phyloP scores from a whole-genome alignment of 192 early-diverging fungal species.

The Coemansia sp. region DNA sequence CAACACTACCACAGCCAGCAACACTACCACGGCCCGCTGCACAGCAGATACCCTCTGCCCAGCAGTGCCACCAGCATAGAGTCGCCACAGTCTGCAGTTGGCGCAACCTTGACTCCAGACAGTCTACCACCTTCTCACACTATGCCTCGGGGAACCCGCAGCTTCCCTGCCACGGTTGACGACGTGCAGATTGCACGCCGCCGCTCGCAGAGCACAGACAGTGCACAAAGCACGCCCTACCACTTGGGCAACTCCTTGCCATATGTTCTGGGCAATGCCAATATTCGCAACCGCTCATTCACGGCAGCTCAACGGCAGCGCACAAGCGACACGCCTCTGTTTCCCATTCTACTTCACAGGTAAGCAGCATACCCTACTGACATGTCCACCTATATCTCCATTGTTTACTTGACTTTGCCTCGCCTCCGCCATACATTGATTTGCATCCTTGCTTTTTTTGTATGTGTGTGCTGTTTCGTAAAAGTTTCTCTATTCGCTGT shows the following conservation, averaged over 20 bases:
- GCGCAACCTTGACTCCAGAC: conserved; percentile 35
- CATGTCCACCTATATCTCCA: neutral
- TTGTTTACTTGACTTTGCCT: neutral
- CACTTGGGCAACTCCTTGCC: conserved; percentile 30
- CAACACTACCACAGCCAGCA: conserved; percentile 20
- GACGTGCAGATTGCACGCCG: conserved; percentile 36
- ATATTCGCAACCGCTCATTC: conserved; percentile 52
- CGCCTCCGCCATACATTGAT: neutral
- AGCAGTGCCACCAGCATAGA: conserved; percentile 13
- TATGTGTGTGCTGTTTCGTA: neutral
- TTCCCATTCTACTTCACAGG: conserved; percentile 52
- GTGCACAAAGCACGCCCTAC: conserved; percentile 18
- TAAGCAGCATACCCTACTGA: neutral
- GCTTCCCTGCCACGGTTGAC: conserved; percentile 47
- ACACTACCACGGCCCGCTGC: conserved; percentile 16
- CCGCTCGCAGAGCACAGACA: conserved; percentile 55
- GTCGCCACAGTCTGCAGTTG: conserved; percentile 17
- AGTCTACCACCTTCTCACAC: conserved; percentile 20
- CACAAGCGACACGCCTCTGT: conserved; percentile 56
- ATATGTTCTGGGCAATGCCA: conserved; percentile 47
- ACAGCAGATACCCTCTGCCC: conserved; percentile 20
- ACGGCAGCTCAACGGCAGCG: conserved; percentile 49
- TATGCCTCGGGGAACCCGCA: conserved; percentile 33
- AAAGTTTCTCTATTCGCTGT: neutral
- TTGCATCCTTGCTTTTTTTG: neutral